Percentiles rank a stretch among this genome's conserved stretches.
phyloP scores from a whole-genome alignment of 192 early-diverging fungal genomes.

The Mortierella alpina region DNA sequence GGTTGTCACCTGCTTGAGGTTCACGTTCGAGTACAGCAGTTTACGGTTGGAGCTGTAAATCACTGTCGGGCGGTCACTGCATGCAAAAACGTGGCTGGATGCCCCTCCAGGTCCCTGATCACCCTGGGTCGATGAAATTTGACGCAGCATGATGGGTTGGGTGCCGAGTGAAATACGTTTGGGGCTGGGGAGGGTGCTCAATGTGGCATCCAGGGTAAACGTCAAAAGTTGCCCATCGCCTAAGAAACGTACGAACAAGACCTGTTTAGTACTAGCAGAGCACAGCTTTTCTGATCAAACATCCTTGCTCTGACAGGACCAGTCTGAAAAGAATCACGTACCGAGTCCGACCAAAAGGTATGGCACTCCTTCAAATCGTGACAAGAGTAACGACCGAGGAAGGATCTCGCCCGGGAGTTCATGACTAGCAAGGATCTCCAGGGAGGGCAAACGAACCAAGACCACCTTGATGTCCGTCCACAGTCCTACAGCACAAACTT shows the following conservation, averaged over 20 bases:
- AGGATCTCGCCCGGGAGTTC: slow-evolving; percentile 65
- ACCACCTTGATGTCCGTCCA: slow-evolving; percentile 77
- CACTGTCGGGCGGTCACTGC: slow-evolving; percentile 87
- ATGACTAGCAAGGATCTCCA: slow-evolving; percentile 60
- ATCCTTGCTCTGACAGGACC: neutral
- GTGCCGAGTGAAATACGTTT: slow-evolving; percentile 82
- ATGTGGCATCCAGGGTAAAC: slow-evolving; percentile 66
- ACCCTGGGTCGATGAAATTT: slow-evolving; percentile 16
- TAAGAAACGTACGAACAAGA: neutral
- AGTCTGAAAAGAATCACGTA: slow-evolving; percentile 20
- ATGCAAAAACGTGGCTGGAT: slow-evolving; percentile 75
- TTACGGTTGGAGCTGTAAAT: slow-evolving; percentile 73
- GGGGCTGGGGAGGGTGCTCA: slow-evolving; percentile 53
- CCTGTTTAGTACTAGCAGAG: neutral
- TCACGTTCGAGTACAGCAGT: slow-evolving; percentile 87
- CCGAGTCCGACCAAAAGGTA: slow-evolving; percentile 86
- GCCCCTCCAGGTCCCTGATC: neutral
- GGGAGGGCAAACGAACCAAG: slow-evolving; percentile 66
- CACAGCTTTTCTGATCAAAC: neutral
- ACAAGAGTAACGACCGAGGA: slow-evolving; percentile 75
- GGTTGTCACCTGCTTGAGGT: slow-evolving; percentile 72
- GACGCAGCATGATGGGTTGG: slow-evolving; percentile 74
- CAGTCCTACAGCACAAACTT: slow-evolving; percentile 75
- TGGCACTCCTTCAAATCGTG: slow-evolving; percentile 68
- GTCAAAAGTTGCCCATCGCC: slow-evolving; percentile 87